Conservation (phyloP, 306 rosid species). For the Pyrus betulifolia region DNA sequence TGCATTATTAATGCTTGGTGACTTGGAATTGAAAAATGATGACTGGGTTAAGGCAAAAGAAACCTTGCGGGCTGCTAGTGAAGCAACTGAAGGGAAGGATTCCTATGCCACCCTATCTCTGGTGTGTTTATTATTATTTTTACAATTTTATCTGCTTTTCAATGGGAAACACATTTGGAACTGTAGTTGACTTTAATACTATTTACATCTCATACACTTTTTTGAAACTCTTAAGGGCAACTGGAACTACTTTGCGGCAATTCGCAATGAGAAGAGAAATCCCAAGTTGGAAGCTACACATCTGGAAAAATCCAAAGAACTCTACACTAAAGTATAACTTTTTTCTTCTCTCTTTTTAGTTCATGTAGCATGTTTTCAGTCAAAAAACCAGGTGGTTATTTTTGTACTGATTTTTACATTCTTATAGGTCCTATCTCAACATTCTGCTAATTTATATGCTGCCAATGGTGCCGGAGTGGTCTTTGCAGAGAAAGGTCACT, state of each 20-base stretch:
- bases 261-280: conserved; percentile 94
- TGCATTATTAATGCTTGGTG: conserved; percentile 95
- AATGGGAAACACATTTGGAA: conserved; percentile 4
- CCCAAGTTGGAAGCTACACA: conserved; percentile 99
- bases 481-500: conserved; percentile 96
- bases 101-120: conserved; percentile 88
- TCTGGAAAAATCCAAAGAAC: conserved; percentile 95
- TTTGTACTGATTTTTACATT: not conserved
- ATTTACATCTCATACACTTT: conserved; percentile 15
- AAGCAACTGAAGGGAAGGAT: conserved; percentile 92
- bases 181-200: conserved; percentile 7
- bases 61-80: conserved; percentile 92
- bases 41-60: conserved; percentile 99
- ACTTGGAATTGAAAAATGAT: conserved; percentile 90
- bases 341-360: conserved; percentile 10
- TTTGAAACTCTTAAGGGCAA: conserved; percentile 65
- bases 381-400: not conserved
- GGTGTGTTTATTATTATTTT: conserved; percentile 36
- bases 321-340: conserved; percentile 59
- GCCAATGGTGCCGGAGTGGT: conserved; percentile 97
- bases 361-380: not conserved
- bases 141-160: conserved; percentile 7
- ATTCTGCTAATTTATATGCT: conserved; percentile 90
- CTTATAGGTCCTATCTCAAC: conserved; percentile 81
- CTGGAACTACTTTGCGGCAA: conserved; percentile 99